Percentiles rank a stretch among this genome's conserved stretches.
Conservation (phyloP, 2,329 filamentous ascomycete species). For the Penicillium decumbens region DNA sequence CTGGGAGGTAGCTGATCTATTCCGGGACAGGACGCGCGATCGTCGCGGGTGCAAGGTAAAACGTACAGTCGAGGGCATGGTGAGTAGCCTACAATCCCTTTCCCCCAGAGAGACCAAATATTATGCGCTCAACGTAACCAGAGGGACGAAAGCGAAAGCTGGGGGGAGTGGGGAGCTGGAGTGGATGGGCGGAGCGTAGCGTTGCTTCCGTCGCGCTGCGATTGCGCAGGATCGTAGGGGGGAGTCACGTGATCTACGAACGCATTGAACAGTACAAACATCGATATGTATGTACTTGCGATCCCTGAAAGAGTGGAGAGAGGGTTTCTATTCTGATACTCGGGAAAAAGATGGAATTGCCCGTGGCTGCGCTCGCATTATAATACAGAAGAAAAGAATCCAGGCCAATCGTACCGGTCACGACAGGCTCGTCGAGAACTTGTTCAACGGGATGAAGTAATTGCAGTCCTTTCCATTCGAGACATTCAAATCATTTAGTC, state of each 20-base stretch:
- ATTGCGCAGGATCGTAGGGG: constrained; percentile 2
- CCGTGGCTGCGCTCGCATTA: constrained; percentile 15
- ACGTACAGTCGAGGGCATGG: constrained; percentile 37
- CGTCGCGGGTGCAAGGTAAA: constrained; percentile 7
- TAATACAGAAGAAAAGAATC: constrained; percentile 21
- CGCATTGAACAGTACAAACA: neutral
- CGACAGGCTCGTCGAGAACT: constrained; percentile 4
- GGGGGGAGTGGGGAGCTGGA: constrained; percentile 1
- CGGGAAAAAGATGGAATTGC: constrained; percentile 11
- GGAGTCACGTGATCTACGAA: constrained; percentile 13
- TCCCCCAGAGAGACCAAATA: constrained; percentile 5
- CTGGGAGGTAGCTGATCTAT: neutral
- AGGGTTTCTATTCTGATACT: constrained; percentile 8
- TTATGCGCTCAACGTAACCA: neutral
- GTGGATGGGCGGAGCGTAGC: constrained; percentile 3
- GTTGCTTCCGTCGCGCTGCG: constrained; percentile 10
- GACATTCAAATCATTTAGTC: constrained; percentile 18
- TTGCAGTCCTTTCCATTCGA: constrained; percentile 6
- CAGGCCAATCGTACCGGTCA: constrained; percentile 3
- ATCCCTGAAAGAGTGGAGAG: neutral
- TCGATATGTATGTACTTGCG: neutral
- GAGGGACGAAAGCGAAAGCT: neutral
- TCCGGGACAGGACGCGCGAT: constrained; percentile 2
- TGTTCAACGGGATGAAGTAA: constrained; percentile 9
- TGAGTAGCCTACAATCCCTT: constrained; percentile 14